Conservation (phyloP, 1,284 basidiomycete species). For the Boletellus deceptivus region DNA sequence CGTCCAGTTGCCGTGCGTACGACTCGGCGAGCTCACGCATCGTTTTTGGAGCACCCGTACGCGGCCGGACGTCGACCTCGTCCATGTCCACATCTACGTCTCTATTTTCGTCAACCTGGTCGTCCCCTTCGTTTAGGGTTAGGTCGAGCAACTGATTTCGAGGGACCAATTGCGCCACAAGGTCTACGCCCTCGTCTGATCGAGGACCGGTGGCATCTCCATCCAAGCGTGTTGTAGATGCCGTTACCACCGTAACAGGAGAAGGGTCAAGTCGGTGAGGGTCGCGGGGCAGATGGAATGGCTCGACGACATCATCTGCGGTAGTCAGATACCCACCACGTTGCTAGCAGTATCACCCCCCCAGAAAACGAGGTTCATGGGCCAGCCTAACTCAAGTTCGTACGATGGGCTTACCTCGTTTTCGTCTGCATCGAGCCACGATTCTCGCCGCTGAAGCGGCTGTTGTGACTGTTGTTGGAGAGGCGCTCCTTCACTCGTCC, state of each 20-base stretch:
- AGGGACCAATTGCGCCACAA: neutral
- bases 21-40: slow-evolving; percentile 67
- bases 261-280: slow-evolving; percentile 32
- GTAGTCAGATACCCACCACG: slow-evolving; percentile 64
- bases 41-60: slow-evolving; percentile 45
- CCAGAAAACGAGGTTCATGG: neutral
- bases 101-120: neutral
- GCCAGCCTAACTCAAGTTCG: neutral
- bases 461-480: slow-evolving; percentile 8
- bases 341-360: slow-evolving; percentile 16
- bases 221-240: slow-evolving; percentile 1
- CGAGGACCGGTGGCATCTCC: neutral
- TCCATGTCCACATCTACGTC: slow-evolving; percentile 22
- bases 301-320: slow-evolving; percentile 73
- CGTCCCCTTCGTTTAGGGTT: slow-evolving; percentile 24
- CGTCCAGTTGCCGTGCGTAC: slow-evolving; percentile 20
- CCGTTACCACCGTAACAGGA: slow-evolving; percentile 16
- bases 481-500: slow-evolving; percentile 22
- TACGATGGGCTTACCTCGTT: slow-evolving; percentile 22
- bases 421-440: slow-evolving; percentile 21
- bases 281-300: slow-evolving; percentile 66
- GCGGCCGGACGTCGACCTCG: slow-evolving; percentile 29
- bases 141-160: slow-evolving; percentile 4
- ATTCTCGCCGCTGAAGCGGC: slow-evolving; percentile 13
- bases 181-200: neutral